Base-by-base conservation (phyloP, 164 flowering plant species). In the Annona cherimola region DNA sequence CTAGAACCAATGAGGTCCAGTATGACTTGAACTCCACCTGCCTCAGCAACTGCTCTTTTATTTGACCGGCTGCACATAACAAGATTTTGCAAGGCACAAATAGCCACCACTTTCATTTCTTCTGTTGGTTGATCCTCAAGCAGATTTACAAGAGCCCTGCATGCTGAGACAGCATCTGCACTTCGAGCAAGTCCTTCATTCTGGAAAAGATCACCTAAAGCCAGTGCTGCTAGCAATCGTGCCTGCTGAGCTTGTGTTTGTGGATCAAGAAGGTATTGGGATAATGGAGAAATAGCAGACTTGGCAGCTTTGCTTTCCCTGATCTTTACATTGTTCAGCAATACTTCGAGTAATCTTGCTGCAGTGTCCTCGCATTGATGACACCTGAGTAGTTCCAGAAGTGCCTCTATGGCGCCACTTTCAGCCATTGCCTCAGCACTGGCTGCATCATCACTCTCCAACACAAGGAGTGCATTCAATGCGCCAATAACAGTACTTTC, bases 381-480 rank as follows among this genome's bases (percentile, higher is more conserved):
- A 67, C 70, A 77, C 74, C 80, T 77, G 45, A 80, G 78, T 45
- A 80, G 83, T 45, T 75, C 80, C 70, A 80, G 41, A 67, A 80
- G 80, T 40, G 83, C 80, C 60, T 80, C 83, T 9, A 77, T 67
- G 26, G 80, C 83, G 46, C 83, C 83, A 76, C 75, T 77, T 87
- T 96, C 99, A 76, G 93, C 93, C 99, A 96, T 96, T 63, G 97
- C 96, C 76, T 90, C 98, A 57, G 98, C 97, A 81, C 98, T 96
- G 42, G 97, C 87, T 69, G 86, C 79, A 80, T 96, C 99, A 79
- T 93, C 99, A 75, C 88, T 89, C 81, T 96, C 99, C 79, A 93
- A 75, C 71, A 96, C 97, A 67, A 96, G 88, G 73, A 96, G 90
- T 65, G 98, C 93, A 81, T 93, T 93, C 63, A 96, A 71, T 70